These are phyloP conservation scores for Ustanciosporium gigantosporum DNA, from an alignment of 1,284 basidiomycete genomes.

Conservation along the genomic window DNA sequence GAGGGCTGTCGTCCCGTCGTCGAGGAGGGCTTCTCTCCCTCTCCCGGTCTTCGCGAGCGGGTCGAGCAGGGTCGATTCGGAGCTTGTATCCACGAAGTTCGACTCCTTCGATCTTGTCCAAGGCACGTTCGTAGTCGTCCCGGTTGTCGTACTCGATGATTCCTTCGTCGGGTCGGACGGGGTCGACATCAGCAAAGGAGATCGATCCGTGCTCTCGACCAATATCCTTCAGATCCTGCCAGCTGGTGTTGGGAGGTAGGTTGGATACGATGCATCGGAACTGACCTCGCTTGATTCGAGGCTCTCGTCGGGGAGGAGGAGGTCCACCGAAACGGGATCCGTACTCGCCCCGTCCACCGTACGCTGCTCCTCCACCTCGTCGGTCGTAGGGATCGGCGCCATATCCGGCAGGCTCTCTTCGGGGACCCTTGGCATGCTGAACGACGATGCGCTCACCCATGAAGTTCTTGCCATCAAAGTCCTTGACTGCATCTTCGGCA, in stretches of 20 bases:
- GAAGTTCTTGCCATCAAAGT: slow-evolving; percentile 56
- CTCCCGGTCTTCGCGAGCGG: slow-evolving; percentile 41
- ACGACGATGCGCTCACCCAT: slow-evolving; percentile 59
- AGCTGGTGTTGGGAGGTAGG: slow-evolving; percentile 87
- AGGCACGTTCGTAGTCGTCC: slow-evolving; percentile 57
- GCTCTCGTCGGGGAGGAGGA: slow-evolving; percentile 30
- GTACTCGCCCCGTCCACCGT: slow-evolving; percentile 22
- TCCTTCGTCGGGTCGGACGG: slow-evolving; percentile 55
- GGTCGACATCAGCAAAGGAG: slow-evolving; percentile 57
- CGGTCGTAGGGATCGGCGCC: slow-evolving; percentile 34
- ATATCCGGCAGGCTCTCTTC: slow-evolving; percentile 37
- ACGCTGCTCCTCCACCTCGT: slow-evolving; percentile 28
- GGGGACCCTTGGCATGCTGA: slow-evolving; percentile 53
- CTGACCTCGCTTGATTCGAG: slow-evolving; percentile 48
- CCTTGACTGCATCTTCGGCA: slow-evolving; percentile 57
- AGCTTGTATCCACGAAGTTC: slow-evolving; percentile 57
- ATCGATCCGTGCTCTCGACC: slow-evolving; percentile 81
- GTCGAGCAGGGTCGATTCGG: slow-evolving; percentile 53
- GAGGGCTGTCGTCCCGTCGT: slow-evolving; percentile 40
- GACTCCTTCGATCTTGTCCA: slow-evolving; percentile 57
- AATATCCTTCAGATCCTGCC: slow-evolving; percentile 97
- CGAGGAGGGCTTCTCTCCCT: slow-evolving; percentile 49
- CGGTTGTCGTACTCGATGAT: slow-evolving; percentile 58
- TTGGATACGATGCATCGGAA: slow-evolving; percentile 62
- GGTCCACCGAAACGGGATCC: slow-evolving; percentile 38